Evolutionary conservation across 768 basidiomycete genomes (phyloP).

Genomic region (Boletus reticulatus): DNA sequence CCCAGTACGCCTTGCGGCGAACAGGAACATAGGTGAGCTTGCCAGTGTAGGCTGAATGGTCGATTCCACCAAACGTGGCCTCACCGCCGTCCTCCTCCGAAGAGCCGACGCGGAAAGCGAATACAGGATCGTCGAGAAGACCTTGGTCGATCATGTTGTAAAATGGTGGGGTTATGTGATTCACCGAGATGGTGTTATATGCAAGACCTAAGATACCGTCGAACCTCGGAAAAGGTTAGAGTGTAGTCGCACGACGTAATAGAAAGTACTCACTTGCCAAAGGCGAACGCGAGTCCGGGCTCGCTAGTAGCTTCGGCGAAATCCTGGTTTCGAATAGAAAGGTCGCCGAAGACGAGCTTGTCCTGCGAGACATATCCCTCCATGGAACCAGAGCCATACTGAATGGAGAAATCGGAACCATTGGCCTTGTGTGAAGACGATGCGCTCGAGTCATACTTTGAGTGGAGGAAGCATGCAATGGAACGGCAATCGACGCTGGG

Average conservation of each 20-base stretch:
- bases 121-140: conserved; percentile 82
- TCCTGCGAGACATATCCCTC: conserved; percentile 94
- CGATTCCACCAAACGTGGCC: conserved; percentile 89
- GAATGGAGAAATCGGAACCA: conserved; percentile 85
- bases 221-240: conserved; percentile 51
- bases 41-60: conserved; percentile 73
- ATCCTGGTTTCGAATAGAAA: conserved; percentile 69
- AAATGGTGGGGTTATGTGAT: conserved; percentile 90
- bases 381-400: conserved; percentile 95
- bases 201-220: conserved; percentile 94
- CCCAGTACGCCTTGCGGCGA: conserved; percentile 96
- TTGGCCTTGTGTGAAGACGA: conserved; percentile 91
- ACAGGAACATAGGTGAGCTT: conserved; percentile 85
- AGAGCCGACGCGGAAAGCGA: conserved; percentile 90
- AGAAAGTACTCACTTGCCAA: conserved; percentile 69
- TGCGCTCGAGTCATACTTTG: conserved; percentile 78
- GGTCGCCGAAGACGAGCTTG: conserved; percentile 74
- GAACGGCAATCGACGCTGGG: conserved; percentile 79
- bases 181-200: conserved; percentile 95
- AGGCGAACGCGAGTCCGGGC: conserved; percentile 96
- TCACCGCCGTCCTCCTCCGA: conserved; percentile 90
- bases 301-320: conserved; percentile 97
- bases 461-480: conserved; percentile 91
- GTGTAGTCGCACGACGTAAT: neutral
- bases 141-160: conserved; percentile 86